Base-by-base conservation (phyloP, 139 green algal genomes). In the Micractinium conductrix region DNA sequence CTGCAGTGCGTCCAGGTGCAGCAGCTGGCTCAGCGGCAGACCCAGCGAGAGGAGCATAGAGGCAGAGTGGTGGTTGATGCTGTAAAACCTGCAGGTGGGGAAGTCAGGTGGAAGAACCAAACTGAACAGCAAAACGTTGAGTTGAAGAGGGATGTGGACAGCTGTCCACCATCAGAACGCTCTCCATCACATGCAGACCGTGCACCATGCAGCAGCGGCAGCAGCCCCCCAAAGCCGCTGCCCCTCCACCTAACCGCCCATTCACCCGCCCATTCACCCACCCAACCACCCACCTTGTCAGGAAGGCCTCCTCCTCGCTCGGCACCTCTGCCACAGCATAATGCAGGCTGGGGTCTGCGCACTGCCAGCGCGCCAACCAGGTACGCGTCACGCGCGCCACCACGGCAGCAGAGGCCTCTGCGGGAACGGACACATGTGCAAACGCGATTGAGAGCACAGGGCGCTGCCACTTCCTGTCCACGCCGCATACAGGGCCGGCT, bases 51-150 rank as follows among this genome's bases (percentile, higher is more conserved):
- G 58, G 44, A 92, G 69, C 30, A 62, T 14, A 16, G 87, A 81
- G 4, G 89, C 89, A 21, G 67, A 88, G 62, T 90, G 74, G 1
- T 87, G 83, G 62, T 92, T 92, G 22, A 92, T 38, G 17, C 48
- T 82, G 8, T 85, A 58, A 81, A 90, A 71, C 62, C 63, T 48
- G 74, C 71, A 28, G 50, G 42, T 35, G 12, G 26, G 33, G 12
- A 16, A 68, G 26, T 26, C 28, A 35, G 60, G 2, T 24, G 33
- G 17, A 35, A 10, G 69, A n/a, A n/a, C n/a, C n/a, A n/a, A n/a
- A n/a, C n/a, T n/a, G n/a, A n/a, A 55, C 10, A 35, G n/a, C 73
- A 79, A 2, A 22, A 1, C 9, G 58, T 19, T 28, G 55, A 19
- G 10, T 63, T 63, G 8, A 14, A 22, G 48, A 58, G 14, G 14